Percentiles rank a stretch among this genome's conserved stretches.
Evolutionary conservation across 768 basidiomycete genomes (phyloP).

Genomic region (Lactarius quietus): DNA sequence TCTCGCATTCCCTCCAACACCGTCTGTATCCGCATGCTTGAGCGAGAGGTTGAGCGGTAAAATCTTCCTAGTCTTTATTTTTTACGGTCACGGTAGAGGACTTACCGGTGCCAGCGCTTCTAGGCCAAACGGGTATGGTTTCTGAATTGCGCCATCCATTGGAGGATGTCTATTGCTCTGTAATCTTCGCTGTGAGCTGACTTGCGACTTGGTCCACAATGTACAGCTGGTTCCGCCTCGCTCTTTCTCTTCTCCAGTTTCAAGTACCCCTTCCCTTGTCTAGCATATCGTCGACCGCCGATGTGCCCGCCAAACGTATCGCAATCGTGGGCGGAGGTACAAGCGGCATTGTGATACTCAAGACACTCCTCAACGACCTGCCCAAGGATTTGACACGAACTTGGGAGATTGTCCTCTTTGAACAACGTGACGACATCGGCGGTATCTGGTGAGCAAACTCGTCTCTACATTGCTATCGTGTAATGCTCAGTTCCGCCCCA

Average conservation of each 20-base stretch:
- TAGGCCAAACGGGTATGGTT: too few species aligned
- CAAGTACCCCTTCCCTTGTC: not conserved
- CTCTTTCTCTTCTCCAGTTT: constrained; percentile 13
- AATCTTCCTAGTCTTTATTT: not conserved
- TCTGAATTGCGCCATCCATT: not conserved
- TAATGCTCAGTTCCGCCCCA: not conserved
- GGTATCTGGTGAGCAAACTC: constrained; percentile 48
- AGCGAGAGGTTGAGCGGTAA: not conserved
- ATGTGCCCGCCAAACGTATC: constrained; percentile 40
- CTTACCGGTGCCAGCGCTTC: too few species aligned
- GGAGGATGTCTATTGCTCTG: not conserved
- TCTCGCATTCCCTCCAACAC: too few species aligned
- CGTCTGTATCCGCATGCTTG: not conserved
- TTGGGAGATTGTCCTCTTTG: constrained; percentile 52
- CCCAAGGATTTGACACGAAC: constrained; percentile 36
- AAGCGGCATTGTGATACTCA: constrained; percentile 51
- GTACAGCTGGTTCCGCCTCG: constrained; percentile 17
- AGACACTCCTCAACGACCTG: constrained; percentile 45
- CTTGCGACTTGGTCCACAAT: not conserved
- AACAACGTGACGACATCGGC: constrained; percentile 45
- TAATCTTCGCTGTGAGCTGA: not conserved
- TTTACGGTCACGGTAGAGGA: not conserved
- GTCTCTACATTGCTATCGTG: not conserved
- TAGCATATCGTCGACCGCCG: not conserved
- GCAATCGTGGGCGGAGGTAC: constrained; percentile 58